These are phyloP conservation scores for Sordariomycetes sp. DNA, from an alignment of 2,329 filamentous ascomycete genomes.

Conservation along the genomic window DNA sequence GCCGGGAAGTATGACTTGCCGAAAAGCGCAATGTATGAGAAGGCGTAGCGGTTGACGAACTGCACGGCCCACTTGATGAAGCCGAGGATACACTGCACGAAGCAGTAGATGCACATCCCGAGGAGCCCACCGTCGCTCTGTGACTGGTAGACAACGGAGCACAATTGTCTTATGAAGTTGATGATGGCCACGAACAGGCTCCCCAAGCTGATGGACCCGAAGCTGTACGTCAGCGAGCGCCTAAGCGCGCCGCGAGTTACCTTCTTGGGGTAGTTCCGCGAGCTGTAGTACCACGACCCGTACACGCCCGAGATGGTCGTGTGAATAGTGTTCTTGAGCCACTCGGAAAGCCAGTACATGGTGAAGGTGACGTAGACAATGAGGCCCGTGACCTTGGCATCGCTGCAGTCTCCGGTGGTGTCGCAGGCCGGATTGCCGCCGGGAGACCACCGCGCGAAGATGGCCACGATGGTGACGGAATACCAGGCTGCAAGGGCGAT, in stretches of 20 bases:
- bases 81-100: conserved; percentile 63
- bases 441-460: conserved; percentile 72
- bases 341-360: conserved; percentile 89
- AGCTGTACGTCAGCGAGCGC: conserved; percentile 77
- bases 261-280: conserved; percentile 55
- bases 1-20: conserved; percentile 78
- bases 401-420: conserved; percentile 50
- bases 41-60: conserved; percentile 86
- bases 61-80: conserved; percentile 75
- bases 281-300: conserved; percentile 83
- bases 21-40: conserved; percentile 85
- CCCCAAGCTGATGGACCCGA: conserved; percentile 80
- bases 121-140: conserved; percentile 56
- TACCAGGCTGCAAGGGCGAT: conserved; percentile 76
- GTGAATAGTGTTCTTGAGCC: conserved; percentile 88
- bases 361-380: conserved; percentile 82
- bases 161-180: conserved; percentile 70
- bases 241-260: conserved; percentile 75
- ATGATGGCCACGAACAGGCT: conserved; percentile 79
- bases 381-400: conserved; percentile 68
- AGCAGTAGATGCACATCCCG: conserved; percentile 53
- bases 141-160: conserved; percentile 60
- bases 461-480: conserved; percentile 69
- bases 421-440: conserved; percentile 36
- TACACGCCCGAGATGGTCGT: conserved; percentile 80